These are phyloP conservation scores for Ochetophila trinervis DNA, from an alignment of 306 rosid genomes.

Conservation along the genomic window DNA sequence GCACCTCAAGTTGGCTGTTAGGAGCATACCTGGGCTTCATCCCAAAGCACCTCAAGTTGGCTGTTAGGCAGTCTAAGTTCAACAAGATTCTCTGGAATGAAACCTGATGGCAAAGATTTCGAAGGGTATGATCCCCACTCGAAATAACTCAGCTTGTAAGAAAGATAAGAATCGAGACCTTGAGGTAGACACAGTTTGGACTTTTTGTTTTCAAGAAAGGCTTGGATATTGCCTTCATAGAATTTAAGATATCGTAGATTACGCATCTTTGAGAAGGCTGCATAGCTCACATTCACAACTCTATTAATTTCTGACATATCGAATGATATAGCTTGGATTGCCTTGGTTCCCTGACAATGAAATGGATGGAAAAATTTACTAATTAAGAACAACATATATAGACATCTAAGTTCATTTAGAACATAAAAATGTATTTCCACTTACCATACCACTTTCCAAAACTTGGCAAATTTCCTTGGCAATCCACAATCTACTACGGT, in stretches of 20 bases:
- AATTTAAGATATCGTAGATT: neutral
- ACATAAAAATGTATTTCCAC: neutral
- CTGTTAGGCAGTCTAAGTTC: neutral
- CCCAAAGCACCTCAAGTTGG: neutral
- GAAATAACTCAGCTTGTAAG: neutral
- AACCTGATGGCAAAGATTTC: neutral
- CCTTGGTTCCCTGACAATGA: conserved; percentile 6
- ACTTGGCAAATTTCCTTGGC: conserved; percentile 17
- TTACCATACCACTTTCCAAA: conserved; percentile 14
- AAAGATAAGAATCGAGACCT: neutral
- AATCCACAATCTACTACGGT: conserved; percentile 17
- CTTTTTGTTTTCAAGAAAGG: neutral
- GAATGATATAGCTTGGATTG: conserved; percentile 5
- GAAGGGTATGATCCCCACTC: neutral
- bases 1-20: neutral
- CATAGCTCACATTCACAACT: conserved; percentile 1
- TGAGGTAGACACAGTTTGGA: neutral
- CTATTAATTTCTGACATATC: neutral
- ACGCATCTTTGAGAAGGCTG: conserved; percentile 1
- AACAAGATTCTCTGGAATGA: neutral
- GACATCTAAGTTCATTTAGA: neutral
- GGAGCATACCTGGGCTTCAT: neutral
- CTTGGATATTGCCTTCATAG: too few species aligned
- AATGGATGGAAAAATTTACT: too few species aligned
- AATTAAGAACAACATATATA: neutral